phyloP scores from a whole-genome alignment of 75 land plant genomes.

The Pinus tabuliformis region DNA sequence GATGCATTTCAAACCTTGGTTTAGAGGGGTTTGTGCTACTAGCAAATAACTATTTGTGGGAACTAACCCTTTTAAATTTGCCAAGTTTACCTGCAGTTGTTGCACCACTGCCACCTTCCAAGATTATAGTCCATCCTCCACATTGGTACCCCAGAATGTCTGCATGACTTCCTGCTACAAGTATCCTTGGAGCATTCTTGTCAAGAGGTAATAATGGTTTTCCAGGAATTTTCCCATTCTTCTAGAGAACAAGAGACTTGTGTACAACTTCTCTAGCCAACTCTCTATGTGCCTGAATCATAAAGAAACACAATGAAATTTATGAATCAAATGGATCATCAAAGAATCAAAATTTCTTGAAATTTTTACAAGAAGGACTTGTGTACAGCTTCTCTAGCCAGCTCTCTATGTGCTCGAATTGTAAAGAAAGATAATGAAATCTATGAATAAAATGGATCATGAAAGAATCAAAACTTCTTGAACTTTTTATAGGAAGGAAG shows the following conservation, averaged over 20 bases:
- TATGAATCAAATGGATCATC: neutral
- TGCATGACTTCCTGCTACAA: slow-evolving; percentile 82
- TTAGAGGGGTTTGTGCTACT: too few species aligned
- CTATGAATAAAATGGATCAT: too few species aligned
- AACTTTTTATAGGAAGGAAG: neutral
- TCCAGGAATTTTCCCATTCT: slow-evolving; percentile 59
- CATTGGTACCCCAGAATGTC: slow-evolving; percentile 84
- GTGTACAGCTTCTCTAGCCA: too few species aligned
- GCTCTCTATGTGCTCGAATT: too few species aligned
- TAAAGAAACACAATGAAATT: neutral
- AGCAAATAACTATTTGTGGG: too few species aligned
- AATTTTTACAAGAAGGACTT: too few species aligned
- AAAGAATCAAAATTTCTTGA: too few species aligned
- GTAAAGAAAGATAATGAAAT: too few species aligned
- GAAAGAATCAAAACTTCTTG: neutral
- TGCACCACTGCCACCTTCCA: slow-evolving; percentile 64
- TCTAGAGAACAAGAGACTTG: slow-evolving; percentile 51
- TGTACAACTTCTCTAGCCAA: slow-evolving; percentile 41
- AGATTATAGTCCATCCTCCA: slow-evolving; percentile 88
- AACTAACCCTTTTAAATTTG: neutral
- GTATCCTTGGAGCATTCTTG: slow-evolving; percentile 57
- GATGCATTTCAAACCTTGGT: neutral
- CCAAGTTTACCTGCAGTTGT: slow-evolving; percentile 57
- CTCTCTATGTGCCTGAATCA: slow-evolving; percentile 44
- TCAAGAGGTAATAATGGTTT: slow-evolving; percentile 66